Percentiles rank a stretch among this genome's conserved stretches.
phyloP scores from a whole-genome alignment of 2,329 filamentous ascomycete genomes.

The Aspergillus sp. region DNA sequence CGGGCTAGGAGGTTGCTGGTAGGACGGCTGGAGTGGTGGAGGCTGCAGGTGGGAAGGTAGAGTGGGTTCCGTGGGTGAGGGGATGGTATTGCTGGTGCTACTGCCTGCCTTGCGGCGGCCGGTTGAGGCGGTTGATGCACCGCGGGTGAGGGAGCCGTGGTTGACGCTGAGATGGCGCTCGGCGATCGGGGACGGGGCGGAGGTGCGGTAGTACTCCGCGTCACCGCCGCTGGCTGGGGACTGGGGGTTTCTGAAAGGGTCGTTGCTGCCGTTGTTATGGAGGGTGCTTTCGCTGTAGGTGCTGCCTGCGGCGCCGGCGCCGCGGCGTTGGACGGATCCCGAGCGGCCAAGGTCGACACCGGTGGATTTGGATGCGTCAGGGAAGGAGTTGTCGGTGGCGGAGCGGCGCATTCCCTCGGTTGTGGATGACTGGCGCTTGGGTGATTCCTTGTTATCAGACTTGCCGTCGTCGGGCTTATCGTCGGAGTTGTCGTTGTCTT shows the following conservation, averaged over 20 bases:
- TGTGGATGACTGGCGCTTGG: constrained; percentile 9
- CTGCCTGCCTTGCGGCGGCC: constrained; percentile 37
- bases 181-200: constrained; percentile 24
- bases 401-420: constrained; percentile 12
- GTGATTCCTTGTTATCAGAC: constrained; percentile 60
- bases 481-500: constrained; percentile 45
- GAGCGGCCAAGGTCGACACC: constrained; percentile 30
- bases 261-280: background rate
- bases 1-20: background rate
- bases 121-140: constrained; percentile 41
- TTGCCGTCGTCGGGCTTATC: constrained; percentile 54
- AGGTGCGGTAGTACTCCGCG: constrained; percentile 27
- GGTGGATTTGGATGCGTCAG: constrained; percentile 24
- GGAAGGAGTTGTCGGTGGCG: constrained; percentile 6
- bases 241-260: constrained; percentile 16
- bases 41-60: constrained; percentile 20
- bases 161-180: constrained; percentile 23
- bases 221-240: constrained; percentile 28
- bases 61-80: constrained; percentile 22
- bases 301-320: constrained; percentile 24
- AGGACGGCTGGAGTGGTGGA: constrained; percentile 10
- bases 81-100: constrained; percentile 16
- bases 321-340: constrained; percentile 31
- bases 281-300: constrained; percentile 26
- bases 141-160: constrained; percentile 32